These are phyloP conservation scores for Ormosia emarginata DNA, from an alignment of 306 rosid genomes.

Conservation along the genomic window DNA sequence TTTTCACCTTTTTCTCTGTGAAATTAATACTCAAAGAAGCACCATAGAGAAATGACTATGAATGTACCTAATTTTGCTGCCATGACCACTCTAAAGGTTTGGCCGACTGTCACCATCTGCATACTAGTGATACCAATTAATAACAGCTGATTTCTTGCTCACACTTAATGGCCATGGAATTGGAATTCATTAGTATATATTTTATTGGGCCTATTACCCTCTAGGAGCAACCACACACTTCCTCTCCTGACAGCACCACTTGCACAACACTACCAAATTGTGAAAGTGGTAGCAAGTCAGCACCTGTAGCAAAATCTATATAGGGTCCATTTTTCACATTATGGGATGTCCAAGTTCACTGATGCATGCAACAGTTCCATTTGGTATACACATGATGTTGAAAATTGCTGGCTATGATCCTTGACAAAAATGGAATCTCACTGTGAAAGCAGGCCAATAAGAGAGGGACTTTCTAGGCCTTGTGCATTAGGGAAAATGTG, in stretches of 20 bases:
- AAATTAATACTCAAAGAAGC: background rate
- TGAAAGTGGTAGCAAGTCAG: conserved; percentile 35
- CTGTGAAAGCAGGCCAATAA: conserved; percentile 24
- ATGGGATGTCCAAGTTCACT: conserved; percentile 31
- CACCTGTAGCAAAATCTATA: conserved; percentile 16
- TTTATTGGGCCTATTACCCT: background rate
- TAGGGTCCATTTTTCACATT: conserved; percentile 32
- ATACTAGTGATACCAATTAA: background rate
- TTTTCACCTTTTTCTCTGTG: background rate
- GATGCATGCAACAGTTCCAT: background rate
- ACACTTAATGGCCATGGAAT: background rate
- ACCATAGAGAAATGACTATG: background rate
- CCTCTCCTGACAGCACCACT: conserved; percentile 18
- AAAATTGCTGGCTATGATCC: background rate
- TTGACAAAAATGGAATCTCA: conserved; percentile 38
- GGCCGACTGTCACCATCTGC: conserved; percentile 33
- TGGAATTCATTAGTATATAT: background rate
- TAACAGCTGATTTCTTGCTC: background rate
- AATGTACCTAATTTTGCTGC: conserved; percentile 13
- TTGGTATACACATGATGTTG: background rate
- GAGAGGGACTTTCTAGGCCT: conserved; percentile 33
- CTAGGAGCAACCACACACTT: background rate
- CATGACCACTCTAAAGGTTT: conserved; percentile 19
- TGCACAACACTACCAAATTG: conserved; percentile 21
- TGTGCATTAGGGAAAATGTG: background rate